Conservation (phyloP, 1,284 basidiomycete genomes). For the Cryptococcus neoformans region DNA sequence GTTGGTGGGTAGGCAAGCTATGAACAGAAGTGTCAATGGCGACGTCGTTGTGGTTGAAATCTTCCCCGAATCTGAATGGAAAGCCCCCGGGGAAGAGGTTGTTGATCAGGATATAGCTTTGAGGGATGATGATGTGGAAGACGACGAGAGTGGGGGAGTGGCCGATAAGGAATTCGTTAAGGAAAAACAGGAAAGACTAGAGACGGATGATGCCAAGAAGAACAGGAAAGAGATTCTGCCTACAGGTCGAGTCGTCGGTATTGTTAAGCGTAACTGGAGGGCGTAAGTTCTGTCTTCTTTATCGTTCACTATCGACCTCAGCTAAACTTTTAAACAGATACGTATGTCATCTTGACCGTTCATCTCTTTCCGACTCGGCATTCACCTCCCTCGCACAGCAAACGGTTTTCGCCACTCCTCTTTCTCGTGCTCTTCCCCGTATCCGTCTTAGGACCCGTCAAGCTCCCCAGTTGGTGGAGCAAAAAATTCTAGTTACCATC, state of each 20-base stretch:
- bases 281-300: constrained; percentile 57
- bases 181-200: constrained; percentile 32
- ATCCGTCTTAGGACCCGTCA: constrained; percentile 94
- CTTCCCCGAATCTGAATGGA: constrained; percentile 87
- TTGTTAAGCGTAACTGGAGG: constrained; percentile 94
- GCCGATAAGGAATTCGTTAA: constrained; percentile 39
- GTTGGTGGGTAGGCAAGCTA: constrained; percentile 82
- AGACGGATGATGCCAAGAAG: constrained; percentile 44
- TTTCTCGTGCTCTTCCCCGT: constrained; percentile 86
- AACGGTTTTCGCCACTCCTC: constrained; percentile 92
- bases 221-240: constrained; percentile 60
- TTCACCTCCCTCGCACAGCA: constrained; percentile 80
- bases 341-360: constrained; percentile 92
- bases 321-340: constrained; percentile 56
- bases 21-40: constrained; percentile 94
- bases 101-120: constrained; percentile 88
- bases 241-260: constrained; percentile 86
- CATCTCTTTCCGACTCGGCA: constrained; percentile 76
- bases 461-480: constrained; percentile 78
- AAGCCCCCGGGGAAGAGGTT: constrained; percentile 86
- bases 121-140: constrained; percentile 85
- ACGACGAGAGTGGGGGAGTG: constrained; percentile 54
- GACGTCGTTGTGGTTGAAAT: constrained; percentile 91
- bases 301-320: not conserved
- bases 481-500: constrained; percentile 95